These are phyloP conservation scores for Veloboletus limbatus DNA, from an alignment of 1,284 basidiomycete genomes.

Conservation along the genomic window DNA sequence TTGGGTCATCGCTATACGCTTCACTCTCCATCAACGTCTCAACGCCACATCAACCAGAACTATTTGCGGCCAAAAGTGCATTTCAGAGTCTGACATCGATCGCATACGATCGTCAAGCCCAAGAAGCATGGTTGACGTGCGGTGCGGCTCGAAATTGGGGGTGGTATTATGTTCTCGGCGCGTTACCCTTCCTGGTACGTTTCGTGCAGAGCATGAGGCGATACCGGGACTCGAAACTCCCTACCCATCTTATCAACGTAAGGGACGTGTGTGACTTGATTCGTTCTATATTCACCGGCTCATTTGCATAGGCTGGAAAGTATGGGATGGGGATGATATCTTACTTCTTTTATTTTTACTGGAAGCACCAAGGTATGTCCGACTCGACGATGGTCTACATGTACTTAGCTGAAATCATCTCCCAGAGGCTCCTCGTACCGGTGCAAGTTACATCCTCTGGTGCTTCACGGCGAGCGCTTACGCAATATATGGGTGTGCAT, in stretches of 20 bases:
- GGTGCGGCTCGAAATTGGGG: slow-evolving; percentile 47
- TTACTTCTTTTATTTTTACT: slow-evolving; percentile 68
- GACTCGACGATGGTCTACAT: slow-evolving; percentile 10
- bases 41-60: neutral
- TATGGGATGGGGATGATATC: slow-evolving; percentile 66
- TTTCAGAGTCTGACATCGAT: neutral
- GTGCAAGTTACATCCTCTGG: slow-evolving; percentile 60
- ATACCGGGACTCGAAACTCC: slow-evolving; percentile 71
- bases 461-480: slow-evolving; percentile 62
- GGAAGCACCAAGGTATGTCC: slow-evolving; percentile 65
- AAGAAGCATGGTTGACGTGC: slow-evolving; percentile 23
- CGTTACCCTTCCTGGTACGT: slow-evolving; percentile 69
- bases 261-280: slow-evolving; percentile 25
- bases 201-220: slow-evolving; percentile 85
- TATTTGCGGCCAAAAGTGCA: neutral
- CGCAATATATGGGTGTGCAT: slow-evolving; percentile 70
- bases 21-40: slow-evolving; percentile 1
- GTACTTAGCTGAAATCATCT: neutral
- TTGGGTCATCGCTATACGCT: neutral
- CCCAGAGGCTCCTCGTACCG: slow-evolving; percentile 34
- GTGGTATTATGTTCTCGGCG: slow-evolving; percentile 51
- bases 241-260: slow-evolving; percentile 87
- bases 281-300: neutral
- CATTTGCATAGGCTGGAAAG: slow-evolving; percentile 65
- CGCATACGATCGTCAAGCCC: slow-evolving; percentile 17